Conservation (phyloP, 139 green algal species). For the Chlamydomonas eustigma region DNA sequence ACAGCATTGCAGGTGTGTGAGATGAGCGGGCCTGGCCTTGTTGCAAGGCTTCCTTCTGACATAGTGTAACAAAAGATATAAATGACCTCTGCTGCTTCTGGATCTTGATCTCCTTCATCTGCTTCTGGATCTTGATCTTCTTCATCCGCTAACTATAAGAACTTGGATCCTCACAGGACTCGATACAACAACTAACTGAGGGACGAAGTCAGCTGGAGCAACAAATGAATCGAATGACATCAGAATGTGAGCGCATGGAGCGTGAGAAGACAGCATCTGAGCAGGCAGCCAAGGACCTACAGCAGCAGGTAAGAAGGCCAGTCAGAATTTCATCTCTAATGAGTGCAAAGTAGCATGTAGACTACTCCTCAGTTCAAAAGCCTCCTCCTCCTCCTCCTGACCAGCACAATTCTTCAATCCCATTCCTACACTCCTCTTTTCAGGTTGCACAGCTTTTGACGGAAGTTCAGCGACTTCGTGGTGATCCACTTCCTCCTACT, state of each 20-base stretch:
- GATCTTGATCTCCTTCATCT: too few species aligned
- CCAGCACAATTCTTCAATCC: background rate
- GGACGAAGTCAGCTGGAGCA: conserved; percentile 11
- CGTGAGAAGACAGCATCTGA: conserved; percentile 13
- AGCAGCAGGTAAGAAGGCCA: conserved; percentile 18
- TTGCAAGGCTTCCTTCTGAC: too few species aligned
- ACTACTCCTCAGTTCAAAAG: too few species aligned
- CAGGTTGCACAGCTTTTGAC: conserved; percentile 29
- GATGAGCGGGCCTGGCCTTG: too few species aligned
- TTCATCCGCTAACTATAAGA: too few species aligned
- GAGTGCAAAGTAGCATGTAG: too few species aligned
- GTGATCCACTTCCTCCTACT: conserved; percentile 18
- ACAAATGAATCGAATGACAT: background rate
- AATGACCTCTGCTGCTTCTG: too few species aligned
- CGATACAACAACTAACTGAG: too few species aligned
- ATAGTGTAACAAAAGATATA: too few species aligned
- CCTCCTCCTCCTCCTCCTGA: too few species aligned
- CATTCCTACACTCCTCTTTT: background rate
- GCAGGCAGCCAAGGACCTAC: conserved; percentile 21
- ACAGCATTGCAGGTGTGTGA: conserved; percentile 16
- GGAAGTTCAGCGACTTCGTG: conserved; percentile 27
- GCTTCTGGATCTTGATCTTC: too few species aligned
- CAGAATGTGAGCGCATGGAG: conserved; percentile 19
- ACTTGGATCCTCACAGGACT: too few species aligned
- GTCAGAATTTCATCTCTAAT: background rate